Evolutionary conservation across 768 basidiomycete genomes (phyloP).

Genomic region (Collybia mongolica): DNA sequence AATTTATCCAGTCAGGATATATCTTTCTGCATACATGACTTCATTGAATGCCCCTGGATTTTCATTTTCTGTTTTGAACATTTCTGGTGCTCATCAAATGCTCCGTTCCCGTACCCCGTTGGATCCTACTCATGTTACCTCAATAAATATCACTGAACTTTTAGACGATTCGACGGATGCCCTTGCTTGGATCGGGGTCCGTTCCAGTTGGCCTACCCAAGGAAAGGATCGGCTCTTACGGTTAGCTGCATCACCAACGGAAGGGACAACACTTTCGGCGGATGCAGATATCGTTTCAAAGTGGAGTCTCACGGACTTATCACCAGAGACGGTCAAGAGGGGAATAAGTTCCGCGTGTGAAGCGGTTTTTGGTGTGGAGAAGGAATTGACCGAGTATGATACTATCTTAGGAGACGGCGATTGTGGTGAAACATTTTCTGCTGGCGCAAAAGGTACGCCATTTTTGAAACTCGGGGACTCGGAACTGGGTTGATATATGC

Average conservation of each 20-base stretch:
- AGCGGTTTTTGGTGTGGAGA: slow-evolving; percentile 42
- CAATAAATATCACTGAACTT: slow-evolving; percentile 26
- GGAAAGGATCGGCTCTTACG: neutral
- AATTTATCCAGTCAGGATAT: slow-evolving; percentile 40
- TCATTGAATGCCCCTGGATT: slow-evolving; percentile 62
- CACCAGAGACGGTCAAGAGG: slow-evolving; percentile 15
- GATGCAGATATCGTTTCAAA: neutral
- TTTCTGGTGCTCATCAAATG: slow-evolving; percentile 27
- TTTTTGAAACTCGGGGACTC: neutral
- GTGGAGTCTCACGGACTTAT: neutral
- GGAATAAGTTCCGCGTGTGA: slow-evolving; percentile 38
- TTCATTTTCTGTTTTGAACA: slow-evolving; percentile 50
- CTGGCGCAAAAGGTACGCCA: slow-evolving; percentile 37
- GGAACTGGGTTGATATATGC: neutral
- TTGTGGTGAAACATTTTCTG: slow-evolving; percentile 56
- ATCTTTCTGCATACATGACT: slow-evolving; percentile 54
- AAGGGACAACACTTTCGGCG: neutral
- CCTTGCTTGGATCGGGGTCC: slow-evolving; percentile 36
- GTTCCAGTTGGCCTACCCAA: slow-evolving; percentile 22
- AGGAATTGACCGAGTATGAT: slow-evolving; percentile 57
- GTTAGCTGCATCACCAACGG: neutral
- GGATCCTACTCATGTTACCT: slow-evolving; percentile 1
- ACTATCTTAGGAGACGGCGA: slow-evolving; percentile 65
- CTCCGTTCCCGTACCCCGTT: neutral
- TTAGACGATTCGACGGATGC: slow-evolving; percentile 45